Base-by-base conservation (phyloP, 352 stramenopile genomes). In the Phytophthora tentaculata region DNA sequence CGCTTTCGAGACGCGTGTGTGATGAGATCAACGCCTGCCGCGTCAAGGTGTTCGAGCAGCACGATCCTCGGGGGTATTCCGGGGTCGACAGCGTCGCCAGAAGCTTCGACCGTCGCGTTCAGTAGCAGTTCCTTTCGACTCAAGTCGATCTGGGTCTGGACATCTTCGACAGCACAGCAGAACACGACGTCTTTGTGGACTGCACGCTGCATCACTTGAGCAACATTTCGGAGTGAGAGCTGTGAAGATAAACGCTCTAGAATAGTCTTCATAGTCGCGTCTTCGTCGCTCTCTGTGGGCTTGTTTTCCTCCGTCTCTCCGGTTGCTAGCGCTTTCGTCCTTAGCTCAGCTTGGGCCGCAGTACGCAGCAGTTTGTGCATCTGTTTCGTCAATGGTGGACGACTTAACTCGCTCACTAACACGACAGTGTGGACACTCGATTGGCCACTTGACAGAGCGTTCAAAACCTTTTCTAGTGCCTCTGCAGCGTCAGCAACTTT, bases 401-500 rank as follows among this genome's bases (percentile, higher is more conserved):
- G 50, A 24, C 68, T 82, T 57, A 89, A 56, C 22, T 88, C 77
- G 17, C 76, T 92, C 19, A 88, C 51, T 2, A 92, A 45, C 6
- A 90, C 72, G 5, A 92, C 52, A 13, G 74, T 75, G 26, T 75
- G 51, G 20, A 64, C 20, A 48, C 16, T 32, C 5, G 32, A 14
- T 2, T 75, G 51, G 20, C 61, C 20, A 48, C 16, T 32, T 7
- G 32, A 14, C 2, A 44, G 64, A n/a, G n/a, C 53, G 32, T 62
- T 43, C 14, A 80, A 9, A 5, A 90, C 28, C 22, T 60, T 52
- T 7, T 39, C 10, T 7, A 92, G 20, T 0, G 77, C 78, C 12
- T 69, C 48, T 2, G 63, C 62, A 13, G 56, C 72, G 6, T 60
- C 24, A n/a, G 32, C 28, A 26, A 84, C 41, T 58, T 89, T 85